These are phyloP conservation scores for Strigomonas culicis DNA, from an alignment of 208 protist species.

Conservation along the genomic window DNA sequence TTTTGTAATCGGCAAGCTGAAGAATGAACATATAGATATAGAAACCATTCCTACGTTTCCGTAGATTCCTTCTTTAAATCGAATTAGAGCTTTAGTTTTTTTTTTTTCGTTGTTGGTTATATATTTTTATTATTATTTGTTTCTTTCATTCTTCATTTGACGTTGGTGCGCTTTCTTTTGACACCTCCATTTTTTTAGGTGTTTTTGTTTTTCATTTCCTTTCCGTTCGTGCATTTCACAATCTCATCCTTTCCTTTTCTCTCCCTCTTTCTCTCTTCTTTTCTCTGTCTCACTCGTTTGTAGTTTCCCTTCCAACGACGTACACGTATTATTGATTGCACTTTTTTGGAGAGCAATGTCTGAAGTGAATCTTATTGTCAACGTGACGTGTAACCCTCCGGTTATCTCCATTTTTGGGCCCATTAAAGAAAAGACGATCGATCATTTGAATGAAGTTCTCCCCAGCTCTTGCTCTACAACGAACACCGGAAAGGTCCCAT, in stretches of 20 bases:
- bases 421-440: conserved; percentile 88
- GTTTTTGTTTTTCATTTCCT: not conserved
- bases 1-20: not conserved
- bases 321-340: conserved; percentile 3
- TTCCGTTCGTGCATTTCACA: not conserved
- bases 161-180: not conserved
- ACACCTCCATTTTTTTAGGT: not conserved
- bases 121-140: not conserved
- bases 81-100: not conserved
- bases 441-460: conserved; percentile 78
- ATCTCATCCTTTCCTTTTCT: not conserved
- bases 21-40: not conserved
- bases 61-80: not conserved
- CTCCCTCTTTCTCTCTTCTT: conserved; percentile 11
- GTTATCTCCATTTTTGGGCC: conserved; percentile 81
- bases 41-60: too few species aligned
- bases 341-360: conserved; percentile 40
- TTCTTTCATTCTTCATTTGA: conserved; percentile 3
- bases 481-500: conserved; percentile 8
- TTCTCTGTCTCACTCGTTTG: conserved; percentile 4
- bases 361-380: conserved; percentile 88
- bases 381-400: conserved; percentile 90
- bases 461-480: conserved; percentile 22
- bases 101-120: not conserved
- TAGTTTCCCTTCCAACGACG: too few species aligned